Evolutionary conservation across 805 yeast genomes (phyloP).

Genomic region (Wickerhamiella brachini): DNA sequence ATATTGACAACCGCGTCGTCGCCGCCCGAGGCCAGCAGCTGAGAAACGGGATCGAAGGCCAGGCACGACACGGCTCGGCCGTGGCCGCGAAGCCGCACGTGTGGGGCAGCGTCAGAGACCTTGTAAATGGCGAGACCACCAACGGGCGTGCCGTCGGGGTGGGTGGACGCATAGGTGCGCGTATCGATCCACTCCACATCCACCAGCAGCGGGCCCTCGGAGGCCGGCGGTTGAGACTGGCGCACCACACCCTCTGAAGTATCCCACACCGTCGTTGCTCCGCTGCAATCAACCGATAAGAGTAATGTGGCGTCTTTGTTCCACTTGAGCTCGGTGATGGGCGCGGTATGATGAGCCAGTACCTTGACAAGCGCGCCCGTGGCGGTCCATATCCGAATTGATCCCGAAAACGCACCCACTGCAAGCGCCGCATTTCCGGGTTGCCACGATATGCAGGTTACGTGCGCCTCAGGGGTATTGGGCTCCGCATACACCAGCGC

Average conservation of each 20-base stretch:
- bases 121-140: conserved; percentile 40
- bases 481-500: not conserved
- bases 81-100: conserved; percentile 52
- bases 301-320: conserved; percentile 39
- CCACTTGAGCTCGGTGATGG: conserved; percentile 51
- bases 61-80: conserved; percentile 42
- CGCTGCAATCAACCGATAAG: conserved; percentile 45
- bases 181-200: conserved; percentile 67
- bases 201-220: conserved; percentile 5
- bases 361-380: conserved; percentile 53
- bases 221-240: not conserved
- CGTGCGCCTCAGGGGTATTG: not conserved
- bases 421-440: conserved; percentile 30
- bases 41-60: conserved; percentile 36
- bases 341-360: conserved; percentile 33
- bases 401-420: conserved; percentile 59
- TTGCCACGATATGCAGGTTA: conserved; percentile 8
- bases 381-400: conserved; percentile 62
- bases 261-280: conserved; percentile 53
- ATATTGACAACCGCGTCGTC: conserved; percentile 62
- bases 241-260: conserved; percentile 31
- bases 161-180: conserved; percentile 57
- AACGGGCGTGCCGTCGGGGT: conserved; percentile 28
- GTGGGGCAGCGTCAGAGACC: conserved; percentile 32
- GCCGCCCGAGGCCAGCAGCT: conserved; percentile 56